Base-by-base conservation (phyloP, 306 rosid genomes). In the Castanea mollissima region DNA sequence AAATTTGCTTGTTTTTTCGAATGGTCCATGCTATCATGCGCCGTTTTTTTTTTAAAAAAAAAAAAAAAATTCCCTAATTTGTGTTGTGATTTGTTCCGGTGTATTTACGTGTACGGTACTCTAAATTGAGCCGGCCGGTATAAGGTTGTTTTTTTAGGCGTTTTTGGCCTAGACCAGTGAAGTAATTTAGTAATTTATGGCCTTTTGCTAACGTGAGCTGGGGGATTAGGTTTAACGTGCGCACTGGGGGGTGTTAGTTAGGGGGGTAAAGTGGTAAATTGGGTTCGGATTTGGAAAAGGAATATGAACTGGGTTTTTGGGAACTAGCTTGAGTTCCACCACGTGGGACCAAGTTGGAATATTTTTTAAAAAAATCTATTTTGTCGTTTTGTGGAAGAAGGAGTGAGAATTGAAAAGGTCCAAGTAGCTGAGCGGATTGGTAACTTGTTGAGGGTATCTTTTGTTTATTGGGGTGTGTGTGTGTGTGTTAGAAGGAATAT, bases 371-470 rank as follows among this genome's bases (percentile, higher is more conserved):
- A 69, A 34, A 69, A 70, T 20, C 57, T 35, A 5, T 46, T 44
- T 70, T 70, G 80, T 78, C 51, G 81, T 88, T 88, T 83, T 79
- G 80, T 41, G 46, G 46, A 41, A 7, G 83, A 73, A 49, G 16
- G 15, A 49, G 16, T 74, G 76, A 55, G 5, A 74, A 51, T 14
- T 23, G 74, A 63, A 78, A 84, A 83, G 55, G 84, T 85, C 82
- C 77, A 75, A 71, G 16, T 49, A 80, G 80, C 73, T 19, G 57
- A 76, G 55, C 64, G 72, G 38, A 72, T 49, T 49, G 14, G 54
- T 49, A 49, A 49, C 16, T 49, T 67, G 46, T 8, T 41, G 46
- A 12, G 4, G 72, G 23, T 8, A 35, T 67, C 46, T 34, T 31
- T 64, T 16, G 20, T 6, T 15, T 0, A 18, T 31, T 19, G 46